These are phyloP conservation scores for Solanum okadae DNA, from an alignment of 257 asterid species.

Conservation along the genomic window DNA sequence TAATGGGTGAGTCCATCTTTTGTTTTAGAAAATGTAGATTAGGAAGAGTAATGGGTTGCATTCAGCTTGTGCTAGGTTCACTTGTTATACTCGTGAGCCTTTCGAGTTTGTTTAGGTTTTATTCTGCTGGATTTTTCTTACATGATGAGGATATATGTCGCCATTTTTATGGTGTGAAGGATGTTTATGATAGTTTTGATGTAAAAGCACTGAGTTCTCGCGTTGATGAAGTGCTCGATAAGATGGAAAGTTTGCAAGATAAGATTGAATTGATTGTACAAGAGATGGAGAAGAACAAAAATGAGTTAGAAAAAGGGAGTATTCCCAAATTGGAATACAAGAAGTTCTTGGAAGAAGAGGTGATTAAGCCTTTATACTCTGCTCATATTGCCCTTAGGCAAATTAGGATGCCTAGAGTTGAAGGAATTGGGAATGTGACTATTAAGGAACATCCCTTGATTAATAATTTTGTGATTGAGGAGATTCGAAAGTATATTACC, in stretches of 20 bases:
- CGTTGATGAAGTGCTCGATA: conserved; percentile 47
- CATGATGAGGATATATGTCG: conserved; percentile 67
- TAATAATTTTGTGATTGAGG: conserved; percentile 62
- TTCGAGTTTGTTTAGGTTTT: conserved; percentile 53
- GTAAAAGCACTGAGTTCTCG: conserved; percentile 35
- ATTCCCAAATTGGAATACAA: conserved; percentile 48
- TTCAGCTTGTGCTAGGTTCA: conserved; percentile 54
- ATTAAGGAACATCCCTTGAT: conserved; percentile 62
- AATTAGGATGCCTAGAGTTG: conserved; percentile 51
- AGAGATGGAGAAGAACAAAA: conserved; percentile 33
- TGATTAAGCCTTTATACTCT: conserved; percentile 65
- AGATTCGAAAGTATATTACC: conserved; percentile 78
- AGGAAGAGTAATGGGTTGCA: conserved; percentile 59
- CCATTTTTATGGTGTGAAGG: conserved; percentile 35
- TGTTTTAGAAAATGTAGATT: conserved; percentile 40
- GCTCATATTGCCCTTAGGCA: conserved; percentile 84
- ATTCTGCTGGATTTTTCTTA: conserved; percentile 56
- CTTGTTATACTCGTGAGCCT: conserved; percentile 62
- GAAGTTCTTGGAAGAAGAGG: conserved; percentile 58
- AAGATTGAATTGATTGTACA: conserved; percentile 61
- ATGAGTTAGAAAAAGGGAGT: conserved; percentile 13
- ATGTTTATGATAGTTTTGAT: conserved; percentile 24
- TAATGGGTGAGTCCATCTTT: conserved; percentile 25
- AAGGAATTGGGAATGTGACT: conserved; percentile 15
- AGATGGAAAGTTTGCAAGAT: conserved; percentile 54